Base-by-base conservation (phyloP, 2,329 filamentous ascomycete species). In the Rhexocercosporidium sp. region DNA sequence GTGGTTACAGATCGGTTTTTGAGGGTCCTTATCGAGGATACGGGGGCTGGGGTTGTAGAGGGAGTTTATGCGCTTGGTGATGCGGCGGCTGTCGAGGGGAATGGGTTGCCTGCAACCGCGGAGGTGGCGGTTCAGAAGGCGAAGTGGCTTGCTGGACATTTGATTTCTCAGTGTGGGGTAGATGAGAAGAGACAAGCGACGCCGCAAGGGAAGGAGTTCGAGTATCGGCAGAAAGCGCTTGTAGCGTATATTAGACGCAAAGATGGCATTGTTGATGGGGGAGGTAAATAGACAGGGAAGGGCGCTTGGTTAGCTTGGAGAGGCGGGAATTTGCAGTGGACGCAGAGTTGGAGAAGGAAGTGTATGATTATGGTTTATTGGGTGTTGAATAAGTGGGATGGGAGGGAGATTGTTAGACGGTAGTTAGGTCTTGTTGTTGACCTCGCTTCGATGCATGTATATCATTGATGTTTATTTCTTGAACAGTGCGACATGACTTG, bases 81-180 rank as follows among this genome's bases (percentile, higher is more conserved):
- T 81, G 92, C 90, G 77, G 86, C 88, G 1, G 83, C 86, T 16
- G 81, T 91, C 31, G 81, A 86, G 64, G 83, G 78, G n/a, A 80
- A 83, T 7, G 74, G 74, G 0, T 80, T 84, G 18, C 81, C 91
- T 4, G 90, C 90, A 3, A 93, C 91, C 3, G 91, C 90, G 0
- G 91, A 93, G 75, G 91, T 93, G 0, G 91, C 91, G 0, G 87
- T 86, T 53, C 91, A 93, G 75, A 90, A 93, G 77, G 91, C 90
- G 0, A 78, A 80, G 1, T 90, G 90, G 82, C 84, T 93, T 3
- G 88, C 87, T 7, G 88, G 87, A 76, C 81, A 82, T 16, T 79
- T 93, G 54, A 92, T 65, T n/a, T 37, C 29, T 25, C 41, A 31
- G 20, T n/a, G 18, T 7, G 9, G 12, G 3, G 16, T 9, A 11